These are phyloP conservation scores for Gossypium davidsonii DNA, from an alignment of 441 rosid genomes.

Conservation along the genomic window DNA sequence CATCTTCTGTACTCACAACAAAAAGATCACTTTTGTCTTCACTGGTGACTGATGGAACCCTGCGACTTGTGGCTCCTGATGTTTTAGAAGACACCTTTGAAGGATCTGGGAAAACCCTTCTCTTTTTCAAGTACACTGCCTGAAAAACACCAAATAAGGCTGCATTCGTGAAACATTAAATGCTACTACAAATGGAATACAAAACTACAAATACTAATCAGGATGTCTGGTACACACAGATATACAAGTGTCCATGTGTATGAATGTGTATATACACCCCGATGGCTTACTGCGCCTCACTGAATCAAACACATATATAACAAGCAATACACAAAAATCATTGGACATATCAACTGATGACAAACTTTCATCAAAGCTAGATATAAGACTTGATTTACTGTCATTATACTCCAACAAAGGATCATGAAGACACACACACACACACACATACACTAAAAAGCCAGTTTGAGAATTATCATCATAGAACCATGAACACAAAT, in stretches of 20 bases:
- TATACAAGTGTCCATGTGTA: background rate
- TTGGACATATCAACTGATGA: background rate
- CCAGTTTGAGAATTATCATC: background rate
- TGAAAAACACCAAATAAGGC: slow-evolving; percentile 28
- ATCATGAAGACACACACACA: background rate
- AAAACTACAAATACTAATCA: background rate
- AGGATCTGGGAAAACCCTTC: slow-evolving; percentile 41
- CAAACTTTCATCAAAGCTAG: background rate
- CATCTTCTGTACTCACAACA: slow-evolving; percentile 54
- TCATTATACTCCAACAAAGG: background rate
- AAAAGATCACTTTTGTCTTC: slow-evolving; percentile 54
- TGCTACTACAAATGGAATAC: background rate
- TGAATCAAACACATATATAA: background rate
- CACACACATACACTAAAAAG: background rate
- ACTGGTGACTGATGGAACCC: slow-evolving; percentile 42
- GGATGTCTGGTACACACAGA: background rate
- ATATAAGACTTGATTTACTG: background rate
- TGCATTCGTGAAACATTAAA: background rate
- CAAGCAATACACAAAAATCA: background rate
- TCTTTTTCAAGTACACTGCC: slow-evolving; percentile 80
- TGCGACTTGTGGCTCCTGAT: slow-evolving; percentile 34
- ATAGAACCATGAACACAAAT: background rate
- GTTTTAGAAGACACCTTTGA: slow-evolving; percentile 38
- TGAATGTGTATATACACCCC: background rate
- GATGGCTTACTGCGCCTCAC: background rate